Conservation (phyloP, 108 stramenopile genomes). For the Pelagomonas calceolata region DNA sequence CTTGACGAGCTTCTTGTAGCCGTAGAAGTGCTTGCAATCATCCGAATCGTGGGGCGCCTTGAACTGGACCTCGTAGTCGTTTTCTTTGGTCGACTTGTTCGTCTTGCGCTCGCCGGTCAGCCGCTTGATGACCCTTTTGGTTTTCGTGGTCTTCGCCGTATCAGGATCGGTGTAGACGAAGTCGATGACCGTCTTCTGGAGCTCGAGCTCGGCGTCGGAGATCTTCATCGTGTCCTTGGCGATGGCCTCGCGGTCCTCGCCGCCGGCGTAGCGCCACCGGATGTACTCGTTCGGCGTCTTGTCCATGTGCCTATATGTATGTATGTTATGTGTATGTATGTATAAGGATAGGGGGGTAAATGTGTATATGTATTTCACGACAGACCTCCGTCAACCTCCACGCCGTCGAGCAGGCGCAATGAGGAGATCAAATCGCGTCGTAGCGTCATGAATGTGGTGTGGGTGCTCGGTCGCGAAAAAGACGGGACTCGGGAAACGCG, state of each 20-base stretch:
- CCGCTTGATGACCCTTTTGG: slow-evolving; percentile 90
- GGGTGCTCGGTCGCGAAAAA: too few species aligned
- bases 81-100: slow-evolving; percentile 82
- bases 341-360: too few species aligned
- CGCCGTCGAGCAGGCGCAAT: too few species aligned
- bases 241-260: slow-evolving; percentile 96
- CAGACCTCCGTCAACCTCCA: too few species aligned
- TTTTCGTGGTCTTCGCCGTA: slow-evolving; percentile 80
- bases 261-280: slow-evolving; percentile 96
- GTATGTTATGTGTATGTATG: too few species aligned
- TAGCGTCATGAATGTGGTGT: too few species aligned
- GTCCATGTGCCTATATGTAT: slow-evolving; percentile 73
- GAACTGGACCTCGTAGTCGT: slow-evolving; percentile 91
- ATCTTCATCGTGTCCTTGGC: slow-evolving; percentile 83
- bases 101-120: slow-evolving; percentile 88
- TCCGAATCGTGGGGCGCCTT: slow-evolving; percentile 69
- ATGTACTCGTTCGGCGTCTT: slow-evolving; percentile 99
- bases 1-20: slow-evolving; percentile 86
- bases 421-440: too few species aligned
- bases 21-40: slow-evolving; percentile 62
- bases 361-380: too few species aligned
- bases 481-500: too few species aligned
- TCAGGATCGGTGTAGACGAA: slow-evolving; percentile 86
- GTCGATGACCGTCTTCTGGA: slow-evolving; percentile 89
- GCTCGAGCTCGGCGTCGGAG: slow-evolving; percentile 74